These are phyloP conservation scores for Coemansia sp. DNA, from an alignment of 192 early-diverging fungal species.

Conservation along the genomic window DNA sequence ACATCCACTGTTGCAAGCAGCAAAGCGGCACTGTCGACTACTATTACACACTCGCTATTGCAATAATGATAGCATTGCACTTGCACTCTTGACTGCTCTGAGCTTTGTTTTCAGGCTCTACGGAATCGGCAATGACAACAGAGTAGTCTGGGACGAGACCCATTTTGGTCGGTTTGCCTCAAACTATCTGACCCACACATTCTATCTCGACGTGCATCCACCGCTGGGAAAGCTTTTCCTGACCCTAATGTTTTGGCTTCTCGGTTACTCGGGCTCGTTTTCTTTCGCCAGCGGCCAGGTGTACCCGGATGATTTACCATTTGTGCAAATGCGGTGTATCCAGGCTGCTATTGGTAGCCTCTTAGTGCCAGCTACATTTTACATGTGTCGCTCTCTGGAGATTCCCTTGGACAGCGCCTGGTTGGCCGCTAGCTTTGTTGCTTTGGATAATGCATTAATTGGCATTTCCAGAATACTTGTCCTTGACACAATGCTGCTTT, in stretches of 20 bases:
- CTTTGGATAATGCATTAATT: conserved; percentile 60
- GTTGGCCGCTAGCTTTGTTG: conserved; percentile 73
- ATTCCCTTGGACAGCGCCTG: conserved; percentile 16
- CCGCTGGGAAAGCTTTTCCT: conserved; percentile 79
- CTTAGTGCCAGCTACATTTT: conserved; percentile 76
- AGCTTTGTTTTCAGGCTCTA: conserved; percentile 39
- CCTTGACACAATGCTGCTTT: conserved; percentile 90
- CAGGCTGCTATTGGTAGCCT: conserved; percentile 75
- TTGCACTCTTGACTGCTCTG: conserved; percentile 8
- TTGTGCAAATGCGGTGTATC: conserved; percentile 70
- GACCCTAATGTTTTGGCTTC: conserved; percentile 65
- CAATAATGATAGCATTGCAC: not conserved
- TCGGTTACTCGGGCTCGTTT: conserved; percentile 78
- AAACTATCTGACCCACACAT: conserved; percentile 82
- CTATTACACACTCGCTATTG: not conserved
- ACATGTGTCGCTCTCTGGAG: conserved; percentile 34
- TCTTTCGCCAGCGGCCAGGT: conserved; percentile 71
- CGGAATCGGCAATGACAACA: conserved; percentile 54
- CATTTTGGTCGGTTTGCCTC: conserved; percentile 97
- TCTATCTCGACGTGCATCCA: conserved; percentile 98
- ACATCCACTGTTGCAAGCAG: not conserved
- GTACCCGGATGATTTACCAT: conserved; percentile 88
- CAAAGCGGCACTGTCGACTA: not conserved
- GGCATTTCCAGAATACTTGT: conserved; percentile 87
- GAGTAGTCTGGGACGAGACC: conserved; percentile 88